phyloP scores from a whole-genome alignment of 352 stramenopile species.

The Phytopythium chamaehyphon region DNA sequence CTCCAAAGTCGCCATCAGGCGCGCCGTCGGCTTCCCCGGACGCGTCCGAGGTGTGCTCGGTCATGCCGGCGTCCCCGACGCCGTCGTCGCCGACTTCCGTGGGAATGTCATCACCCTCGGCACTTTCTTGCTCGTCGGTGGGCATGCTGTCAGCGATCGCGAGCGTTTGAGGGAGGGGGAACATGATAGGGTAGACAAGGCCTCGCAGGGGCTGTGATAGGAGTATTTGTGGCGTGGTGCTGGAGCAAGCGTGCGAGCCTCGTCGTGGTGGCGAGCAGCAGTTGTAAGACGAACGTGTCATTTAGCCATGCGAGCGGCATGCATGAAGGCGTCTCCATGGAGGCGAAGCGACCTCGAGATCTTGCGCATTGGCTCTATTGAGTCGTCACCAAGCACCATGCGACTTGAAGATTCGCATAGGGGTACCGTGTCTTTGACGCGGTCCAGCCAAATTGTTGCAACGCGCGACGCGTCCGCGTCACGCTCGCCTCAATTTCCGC shows the following conservation, averaged over 20 bases:
- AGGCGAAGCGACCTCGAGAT: too few species aligned
- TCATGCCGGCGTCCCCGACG: constrained; percentile 10
- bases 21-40: constrained; percentile 14
- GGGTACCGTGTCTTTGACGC: too few species aligned
- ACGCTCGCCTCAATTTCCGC: too few species aligned
- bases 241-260: constrained; percentile 3
- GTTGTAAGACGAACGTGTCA: constrained; percentile 9
- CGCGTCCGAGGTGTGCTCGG: constrained; percentile 9
- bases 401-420: too few species aligned
- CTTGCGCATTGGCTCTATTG: too few species aligned
- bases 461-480: too few species aligned
- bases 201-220: constrained; percentile 3
- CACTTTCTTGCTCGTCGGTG: constrained; percentile 6
- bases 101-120: constrained; percentile 11
- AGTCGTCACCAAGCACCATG: too few species aligned
- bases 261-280: constrained; percentile 5
- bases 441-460: too few species aligned
- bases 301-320: background rate
- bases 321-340: too few species aligned
- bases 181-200: constrained; percentile 9
- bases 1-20: constrained; percentile 20
- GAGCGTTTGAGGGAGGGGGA: constrained; percentile 20
- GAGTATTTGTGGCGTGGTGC: constrained; percentile 10
- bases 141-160: constrained; percentile 35
- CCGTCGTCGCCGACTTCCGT: constrained; percentile 5